Evolutionary conservation across 345 rosid species (phyloP).

Genomic region (Melaleuca alternifolia): DNA sequence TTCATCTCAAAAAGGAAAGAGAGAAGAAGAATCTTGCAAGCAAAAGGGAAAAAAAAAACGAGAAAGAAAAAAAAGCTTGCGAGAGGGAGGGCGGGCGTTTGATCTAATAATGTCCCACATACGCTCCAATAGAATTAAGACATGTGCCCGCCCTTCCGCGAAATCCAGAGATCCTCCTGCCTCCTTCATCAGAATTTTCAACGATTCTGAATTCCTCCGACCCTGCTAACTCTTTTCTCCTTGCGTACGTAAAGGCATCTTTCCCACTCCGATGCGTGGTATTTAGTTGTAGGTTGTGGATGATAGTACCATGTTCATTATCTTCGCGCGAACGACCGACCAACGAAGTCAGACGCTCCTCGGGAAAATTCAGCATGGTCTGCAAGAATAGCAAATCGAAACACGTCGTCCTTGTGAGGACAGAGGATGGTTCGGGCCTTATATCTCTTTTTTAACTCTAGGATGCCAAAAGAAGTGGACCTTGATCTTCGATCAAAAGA

Average conservation of each 20-base stretch:
- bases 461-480: background rate
- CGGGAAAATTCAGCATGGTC: background rate
- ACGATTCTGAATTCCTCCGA: no score
- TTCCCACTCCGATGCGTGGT: no score
- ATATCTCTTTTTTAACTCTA: background rate
- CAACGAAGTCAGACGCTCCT: background rate
- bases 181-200: no score
- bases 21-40: background rate
- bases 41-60: background rate
- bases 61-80: background rate
- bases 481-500: background rate
- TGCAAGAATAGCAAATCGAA: background rate
- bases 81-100: background rate
- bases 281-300: background rate
- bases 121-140: background rate
- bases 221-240: no score
- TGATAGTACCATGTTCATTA: background rate
- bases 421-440: background rate
- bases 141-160: background rate
- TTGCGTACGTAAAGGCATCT: no score
- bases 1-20: background rate
- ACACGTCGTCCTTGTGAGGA: background rate
- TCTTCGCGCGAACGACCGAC: fast-evolving
- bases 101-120: background rate
- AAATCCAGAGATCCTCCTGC: background rate